phyloP scores from a whole-genome alignment of 164 flowering plant species.

The Dillenia suffruticosa region DNA sequence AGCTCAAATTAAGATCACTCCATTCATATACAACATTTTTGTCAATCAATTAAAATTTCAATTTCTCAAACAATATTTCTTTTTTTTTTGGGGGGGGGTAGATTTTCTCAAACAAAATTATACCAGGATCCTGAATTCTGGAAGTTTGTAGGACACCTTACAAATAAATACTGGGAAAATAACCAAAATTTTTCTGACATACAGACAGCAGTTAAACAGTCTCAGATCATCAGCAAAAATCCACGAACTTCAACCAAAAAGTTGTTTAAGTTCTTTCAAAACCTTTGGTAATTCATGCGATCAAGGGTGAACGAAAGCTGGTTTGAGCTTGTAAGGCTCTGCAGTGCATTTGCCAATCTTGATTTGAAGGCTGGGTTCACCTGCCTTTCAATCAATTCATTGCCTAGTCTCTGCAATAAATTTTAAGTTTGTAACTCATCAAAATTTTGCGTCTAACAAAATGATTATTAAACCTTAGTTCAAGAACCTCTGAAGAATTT shows the following conservation, averaged over 20 bases:
- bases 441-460: not conserved
- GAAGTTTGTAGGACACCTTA: too few relatives aligned
- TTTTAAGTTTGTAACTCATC: not conserved
- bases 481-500: not conserved
- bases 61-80: too few relatives aligned
- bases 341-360: constrained; percentile 73
- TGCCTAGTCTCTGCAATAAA: constrained; percentile 56
- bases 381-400: constrained; percentile 68
- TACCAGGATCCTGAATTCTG: too few relatives aligned
- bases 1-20: too few relatives aligned
- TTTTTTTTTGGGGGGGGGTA: too few relatives aligned
- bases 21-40: too few relatives aligned
- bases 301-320: constrained; percentile 69
- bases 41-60: too few relatives aligned
- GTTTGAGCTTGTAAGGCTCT: constrained; percentile 69
- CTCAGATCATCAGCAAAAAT: constrained; percentile 54
- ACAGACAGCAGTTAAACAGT: too few relatives aligned
- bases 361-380: constrained; percentile 38
- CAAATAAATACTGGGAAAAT: too few relatives aligned
- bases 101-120: too few relatives aligned
- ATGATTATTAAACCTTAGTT: not conserved
- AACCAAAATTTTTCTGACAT: too few relatives aligned
- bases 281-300: constrained; percentile 64
- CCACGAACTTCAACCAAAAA: constrained; percentile 89
- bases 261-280: constrained; percentile 66